phyloP scores from a whole-genome alignment of 1,139 yeast genomes.

The Pichia sp. region DNA sequence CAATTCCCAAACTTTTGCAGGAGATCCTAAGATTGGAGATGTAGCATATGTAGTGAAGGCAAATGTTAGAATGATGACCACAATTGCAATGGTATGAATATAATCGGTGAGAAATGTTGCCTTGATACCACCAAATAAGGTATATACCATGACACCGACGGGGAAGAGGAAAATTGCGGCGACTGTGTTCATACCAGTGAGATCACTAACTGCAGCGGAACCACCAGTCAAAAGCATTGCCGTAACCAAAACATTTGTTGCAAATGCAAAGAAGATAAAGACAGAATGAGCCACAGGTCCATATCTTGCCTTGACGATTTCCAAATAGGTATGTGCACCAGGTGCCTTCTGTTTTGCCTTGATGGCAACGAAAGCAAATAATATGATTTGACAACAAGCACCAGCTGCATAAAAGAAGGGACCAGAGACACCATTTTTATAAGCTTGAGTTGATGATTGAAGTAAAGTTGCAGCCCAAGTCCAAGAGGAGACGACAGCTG shows the following conservation, averaged over 20 bases:
- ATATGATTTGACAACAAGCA: constrained; percentile 45
- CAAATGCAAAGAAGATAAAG: constrained; percentile 21
- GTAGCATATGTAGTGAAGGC: constrained; percentile 37
- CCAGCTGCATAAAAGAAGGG: constrained; percentile 48
- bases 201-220: constrained; percentile 32
- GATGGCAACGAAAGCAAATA: constrained; percentile 46
- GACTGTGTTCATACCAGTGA: constrained; percentile 35
- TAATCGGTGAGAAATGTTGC: constrained; percentile 34
- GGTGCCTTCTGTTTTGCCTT: constrained; percentile 51
- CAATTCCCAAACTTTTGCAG: constrained; percentile 39
- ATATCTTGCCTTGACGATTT: constrained; percentile 41
- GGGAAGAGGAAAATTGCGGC: constrained; percentile 37
- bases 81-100: constrained; percentile 25
- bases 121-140: constrained; percentile 38
- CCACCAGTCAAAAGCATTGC: constrained; percentile 36
- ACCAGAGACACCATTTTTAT: constrained; percentile 32
- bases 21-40: constrained; percentile 38
- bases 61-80: constrained; percentile 27
- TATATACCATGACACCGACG: constrained; percentile 36
- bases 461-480: constrained; percentile 33
- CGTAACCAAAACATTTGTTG: constrained; percentile 24
- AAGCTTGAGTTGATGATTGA: constrained; percentile 23
- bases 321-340: constrained; percentile 48
- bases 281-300: constrained; percentile 31
- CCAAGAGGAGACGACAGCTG: constrained; percentile 34